Evolutionary conservation across 1,284 basidiomycete genomes (phyloP), one percentile per base, ranked within the genome.

Genomic region (Trichosporon sp.): DNA sequence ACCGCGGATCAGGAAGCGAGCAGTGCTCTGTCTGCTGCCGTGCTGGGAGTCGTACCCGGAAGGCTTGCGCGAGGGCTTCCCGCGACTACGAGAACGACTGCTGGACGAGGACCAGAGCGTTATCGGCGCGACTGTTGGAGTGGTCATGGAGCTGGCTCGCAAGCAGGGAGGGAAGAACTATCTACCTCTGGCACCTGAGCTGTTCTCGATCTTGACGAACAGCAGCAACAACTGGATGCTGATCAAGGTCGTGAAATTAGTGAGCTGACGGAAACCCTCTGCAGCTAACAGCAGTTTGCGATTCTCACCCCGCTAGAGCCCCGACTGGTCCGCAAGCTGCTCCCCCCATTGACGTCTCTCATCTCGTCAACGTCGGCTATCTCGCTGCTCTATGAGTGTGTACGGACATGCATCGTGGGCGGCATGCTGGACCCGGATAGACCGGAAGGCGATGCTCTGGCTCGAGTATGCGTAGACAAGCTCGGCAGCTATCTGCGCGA

Each of bases 141-240:
- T 97, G 56, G 83, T 99, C 14, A 96, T 94, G 79, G 96, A 99
- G 81, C 85, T 99, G 29, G 91, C 92, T 3, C 85, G 90, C 61
- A 82, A 76, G 56, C 77, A 86, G 61, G 87, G 88, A 64, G 91
- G 93, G 6, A 82, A 82, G 69, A 89, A 91, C 63, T 93, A 92
- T 74, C 82, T 96, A 4, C 83, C 86, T 2, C 80, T 97, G 32
- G 95, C 95, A 2, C 96, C 96, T 1, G 91, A 93, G 73, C 82
- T 99, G 57, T 99, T 99, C 78, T 90, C 90, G 70, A 85, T 98
- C n/a, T 83, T 99, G 65, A 97, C 93, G 0, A 92, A 89, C 1
- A 93, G 92, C 31, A 90, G 89, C 29, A 99, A 99, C 80, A 99
- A 99, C 75, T 99, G 96, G 96, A 95, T 98, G 91, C 84, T 99